Evolutionary conservation across 805 yeast species (phyloP).

Genomic region (Yueomyces sp.): DNA sequence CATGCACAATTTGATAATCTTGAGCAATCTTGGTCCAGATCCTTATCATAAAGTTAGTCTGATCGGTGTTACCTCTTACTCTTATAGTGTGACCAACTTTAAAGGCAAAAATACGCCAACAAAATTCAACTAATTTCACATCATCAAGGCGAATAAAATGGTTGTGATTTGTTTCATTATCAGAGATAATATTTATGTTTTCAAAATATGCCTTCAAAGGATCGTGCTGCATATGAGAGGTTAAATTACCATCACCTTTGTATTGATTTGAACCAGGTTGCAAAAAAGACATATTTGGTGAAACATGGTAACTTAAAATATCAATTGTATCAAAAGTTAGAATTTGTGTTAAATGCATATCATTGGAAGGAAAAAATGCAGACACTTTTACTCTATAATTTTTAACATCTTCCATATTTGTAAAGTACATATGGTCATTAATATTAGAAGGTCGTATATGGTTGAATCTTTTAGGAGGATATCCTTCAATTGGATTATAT

Average conservation of each 20-base stretch:
- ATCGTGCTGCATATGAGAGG: too few species aligned
- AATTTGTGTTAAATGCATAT: not conserved
- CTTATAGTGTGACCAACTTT: too few species aligned
- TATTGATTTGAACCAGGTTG: too few species aligned
- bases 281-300: too few species aligned
- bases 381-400: not conserved
- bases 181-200: too few species aligned
- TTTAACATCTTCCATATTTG: not conserved
- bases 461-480: not conserved
- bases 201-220: too few species aligned
- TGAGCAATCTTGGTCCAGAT: not conserved
- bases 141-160: not conserved
- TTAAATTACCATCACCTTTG: too few species aligned
- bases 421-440: not conserved
- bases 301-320: too few species aligned
- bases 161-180: too few species aligned
- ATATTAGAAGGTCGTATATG: not conserved
- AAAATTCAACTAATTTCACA: too few species aligned
- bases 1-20: not conserved
- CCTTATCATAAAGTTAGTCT: not conserved
- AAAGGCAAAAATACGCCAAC: not conserved
- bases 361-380: not conserved
- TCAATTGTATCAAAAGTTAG: not conserved
- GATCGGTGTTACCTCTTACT: too few species aligned
- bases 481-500: too few species aligned